Evolutionary conservation across 2,329 filamentous ascomycete genomes (phyloP).

Genomic region (Calonectria pauciramosa): DNA sequence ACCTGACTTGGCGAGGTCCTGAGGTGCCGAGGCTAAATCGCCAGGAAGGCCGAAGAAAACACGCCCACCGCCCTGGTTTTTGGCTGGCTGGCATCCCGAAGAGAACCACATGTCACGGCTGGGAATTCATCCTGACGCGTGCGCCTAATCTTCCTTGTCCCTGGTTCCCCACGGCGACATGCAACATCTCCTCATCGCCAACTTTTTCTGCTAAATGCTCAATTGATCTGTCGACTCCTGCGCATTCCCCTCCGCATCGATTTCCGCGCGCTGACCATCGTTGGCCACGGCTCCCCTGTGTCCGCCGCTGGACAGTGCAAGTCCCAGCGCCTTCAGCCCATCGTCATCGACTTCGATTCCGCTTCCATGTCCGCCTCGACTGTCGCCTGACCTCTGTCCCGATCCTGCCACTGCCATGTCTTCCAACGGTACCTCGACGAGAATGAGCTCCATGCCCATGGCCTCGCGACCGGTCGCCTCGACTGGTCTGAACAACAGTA

Average conservation of each 20-base stretch:
- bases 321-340: constrained; percentile 7
- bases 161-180: constrained; percentile 21
- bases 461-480: constrained; percentile 54
- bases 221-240: constrained; percentile 20
- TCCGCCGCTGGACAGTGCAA: constrained; percentile 20
- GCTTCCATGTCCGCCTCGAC: constrained; percentile 33
- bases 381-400: constrained; percentile 17
- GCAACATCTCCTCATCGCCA: constrained; percentile 26
- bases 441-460: constrained; percentile 26
- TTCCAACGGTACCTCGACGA: constrained; percentile 57
- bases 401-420: constrained; percentile 54
- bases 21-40: constrained; percentile 40
- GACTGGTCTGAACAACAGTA: constrained; percentile 62
- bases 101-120: constrained; percentile 45
- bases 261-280: neutral
- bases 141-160: constrained; percentile 37
- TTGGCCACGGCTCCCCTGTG: neutral
- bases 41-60: constrained; percentile 29
- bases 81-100: constrained; percentile 30
- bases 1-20: constrained; percentile 35
- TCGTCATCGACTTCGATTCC: constrained; percentile 30
- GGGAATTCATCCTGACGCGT: constrained; percentile 44
- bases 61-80: constrained; percentile 28
- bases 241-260: neutral
- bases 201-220: constrained; percentile 6